Base-by-base conservation (phyloP, 192 early-diverging fungal genomes). In the Allomyces macrogynus region DNA sequence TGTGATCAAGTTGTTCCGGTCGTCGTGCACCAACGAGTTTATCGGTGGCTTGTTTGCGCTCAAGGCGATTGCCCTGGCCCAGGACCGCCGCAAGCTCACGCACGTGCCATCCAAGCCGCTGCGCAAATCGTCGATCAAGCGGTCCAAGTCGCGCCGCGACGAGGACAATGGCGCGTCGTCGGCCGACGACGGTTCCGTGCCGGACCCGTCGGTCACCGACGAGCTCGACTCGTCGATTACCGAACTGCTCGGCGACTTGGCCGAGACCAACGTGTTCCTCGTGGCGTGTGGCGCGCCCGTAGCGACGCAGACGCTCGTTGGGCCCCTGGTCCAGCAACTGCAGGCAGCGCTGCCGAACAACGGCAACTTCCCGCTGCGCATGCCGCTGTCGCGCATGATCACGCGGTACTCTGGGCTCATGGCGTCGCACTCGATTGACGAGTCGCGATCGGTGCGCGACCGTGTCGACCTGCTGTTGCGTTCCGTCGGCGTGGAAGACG, bases 1-100 rank as follows among this genome's bases (percentile, higher is more conserved):
- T 70, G 89, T 91, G 75, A 86, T 92, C 43, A 81, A 85, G 9
- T 74, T 95, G 61, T 88, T 95, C 81, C 83, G 89, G 1, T 14
- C 80, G 8, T 71, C 80, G 7, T 83, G 87, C 12, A 76, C 73
- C 64, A 88, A 89, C 67, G 74, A 80, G 1, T 92, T 94, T 68
- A 76, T 90, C 54, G 76, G 81, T 11, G 82, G 84, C 32, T 68
- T 94, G 57, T 89, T 94, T 67, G 80, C 82, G 18, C 86, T 89
- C 60, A 87, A 81, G 66, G 82, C 86, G 24, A 86, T 92, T 65
- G 83, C 92, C 26, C 79, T 84, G 14, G 89, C 89, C 3, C 86
- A 91, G 73, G 84, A 87, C 72, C 72, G 78, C 7, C 77, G 78
- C 63, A 81, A 84, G 65, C 86, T 88, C 4, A 78, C 76, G 63